Evolutionary conservation across 1,284 basidiomycete genomes (phyloP), one percentile per base, ranked within the genome.

Genomic region (Ceratobasidium papillatum): DNA sequence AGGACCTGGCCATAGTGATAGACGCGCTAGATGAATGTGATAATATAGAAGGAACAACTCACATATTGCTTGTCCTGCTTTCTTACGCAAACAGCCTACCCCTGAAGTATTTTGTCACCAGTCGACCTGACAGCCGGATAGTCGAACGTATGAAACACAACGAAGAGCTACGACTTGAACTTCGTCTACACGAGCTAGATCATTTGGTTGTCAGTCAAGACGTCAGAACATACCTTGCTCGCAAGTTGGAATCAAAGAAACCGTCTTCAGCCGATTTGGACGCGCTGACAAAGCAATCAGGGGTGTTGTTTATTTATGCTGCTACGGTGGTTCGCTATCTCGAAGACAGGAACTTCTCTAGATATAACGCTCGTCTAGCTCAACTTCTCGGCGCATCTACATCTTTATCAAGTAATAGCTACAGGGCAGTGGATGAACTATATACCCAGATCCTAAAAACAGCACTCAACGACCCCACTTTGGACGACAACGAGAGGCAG

Each of bases 21-120:
- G 64, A 66, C n/a, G 64, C 64, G 5, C n/a, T 66, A 17, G 64
- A 66, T n/a, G 64, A 66, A 30, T 66, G 64, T 9, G 47, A 66
- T 1, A 32, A 66, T n/a, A 36, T 22, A 17, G 34, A 12, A n/a
- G 49, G 47, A 4, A n/a, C 52, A 2, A 14, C 22, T 3, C 9
- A 19, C 3, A 22, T 65, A 11, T 27, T 65, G 3, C 17, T 1
- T 32, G 17, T 34, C 2, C 17, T 66, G 7, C 61, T 63, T 3
- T 17, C 25, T 0, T 25, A 47, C 12, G 61, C 30, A 2, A 2
- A 38, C 8, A 22, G n/a, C 34, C 30, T 66, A 5, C 64, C 64
- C 17, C 25, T 66, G 5, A 66, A 36, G 49, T 49, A 32, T 27
- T 49, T 52, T 17, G 27, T 52, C 3, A 51, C 64, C 1, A 66